Evolutionary conservation across 208 protist genomes (phyloP).

Genomic region (Herpetomonas tarakana): DNA sequence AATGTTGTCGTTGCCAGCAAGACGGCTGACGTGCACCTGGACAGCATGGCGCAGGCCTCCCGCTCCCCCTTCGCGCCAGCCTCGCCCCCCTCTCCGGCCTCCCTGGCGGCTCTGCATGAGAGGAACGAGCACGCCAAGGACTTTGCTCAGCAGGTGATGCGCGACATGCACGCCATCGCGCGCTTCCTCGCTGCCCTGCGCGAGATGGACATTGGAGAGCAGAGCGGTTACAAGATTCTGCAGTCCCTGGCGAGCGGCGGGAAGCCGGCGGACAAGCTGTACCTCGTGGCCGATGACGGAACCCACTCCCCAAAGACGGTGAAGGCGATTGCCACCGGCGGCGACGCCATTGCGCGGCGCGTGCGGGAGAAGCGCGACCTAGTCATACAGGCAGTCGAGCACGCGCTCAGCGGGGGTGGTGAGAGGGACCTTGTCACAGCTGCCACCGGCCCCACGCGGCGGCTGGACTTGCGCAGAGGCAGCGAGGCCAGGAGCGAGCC

Average conservation of each 20-base stretch:
- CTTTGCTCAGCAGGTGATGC: conserved; percentile 68
- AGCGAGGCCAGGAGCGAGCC: not conserved
- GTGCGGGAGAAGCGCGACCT: conserved; percentile 41
- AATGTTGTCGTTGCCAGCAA: conserved; percentile 24
- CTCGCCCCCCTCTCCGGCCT: conserved; percentile 5
- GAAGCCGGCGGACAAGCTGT: conserved; percentile 30
- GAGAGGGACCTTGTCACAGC: not conserved
- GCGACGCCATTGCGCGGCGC: conserved; percentile 11
- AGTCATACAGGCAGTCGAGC: conserved; percentile 59
- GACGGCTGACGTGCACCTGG: conserved; percentile 1
- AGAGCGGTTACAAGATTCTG: conserved; percentile 44
- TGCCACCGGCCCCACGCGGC: too few species aligned
- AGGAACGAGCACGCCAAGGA: conserved; percentile 1
- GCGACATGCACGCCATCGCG: conserved; percentile 56
- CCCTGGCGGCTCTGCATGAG: conserved; percentile 14
- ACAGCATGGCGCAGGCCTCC: not conserved
- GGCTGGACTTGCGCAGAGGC: not conserved
- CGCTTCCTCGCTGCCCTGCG: conserved; percentile 67
- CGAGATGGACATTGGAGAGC: conserved; percentile 63
- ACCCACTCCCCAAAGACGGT: not conserved
- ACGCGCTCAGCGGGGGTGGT: conserved; percentile 18
- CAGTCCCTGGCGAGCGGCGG: conserved; percentile 30
- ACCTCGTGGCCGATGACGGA: conserved; percentile 15
- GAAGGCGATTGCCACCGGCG: not conserved
- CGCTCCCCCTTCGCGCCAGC: conserved; percentile 1